Conservation (phyloP, 495 filamentous ascomycete genomes). For the Penicillium flavigenum region DNA sequence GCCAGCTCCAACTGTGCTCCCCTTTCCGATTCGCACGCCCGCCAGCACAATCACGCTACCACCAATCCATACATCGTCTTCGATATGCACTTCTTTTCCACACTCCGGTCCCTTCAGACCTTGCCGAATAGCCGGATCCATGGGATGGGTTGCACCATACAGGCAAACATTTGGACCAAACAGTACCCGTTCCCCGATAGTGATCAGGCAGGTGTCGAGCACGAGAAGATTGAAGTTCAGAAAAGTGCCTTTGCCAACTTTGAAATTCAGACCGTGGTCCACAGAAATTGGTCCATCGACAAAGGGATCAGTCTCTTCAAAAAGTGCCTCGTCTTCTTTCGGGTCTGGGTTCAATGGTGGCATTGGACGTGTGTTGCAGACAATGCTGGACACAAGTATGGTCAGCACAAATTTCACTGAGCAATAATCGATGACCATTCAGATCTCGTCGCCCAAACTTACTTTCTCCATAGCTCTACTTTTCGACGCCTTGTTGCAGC, state of each 20-base stretch:
- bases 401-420: neutral
- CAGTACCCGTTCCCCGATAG: constrained; percentile 72
- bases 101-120: constrained; percentile 70
- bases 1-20: constrained; percentile 72
- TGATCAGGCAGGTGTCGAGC: constrained; percentile 74
- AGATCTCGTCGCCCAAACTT: constrained; percentile 26
- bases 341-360: constrained; percentile 51
- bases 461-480: constrained; percentile 71
- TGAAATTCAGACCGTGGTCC: constrained; percentile 75
- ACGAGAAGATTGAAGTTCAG: constrained; percentile 72
- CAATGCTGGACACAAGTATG: constrained; percentile 42
- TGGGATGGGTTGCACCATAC: constrained; percentile 68
- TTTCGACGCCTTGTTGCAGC: constrained; percentile 52
- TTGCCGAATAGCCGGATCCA: constrained; percentile 65
- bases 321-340: constrained; percentile 57
- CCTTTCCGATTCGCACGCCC: constrained; percentile 31
- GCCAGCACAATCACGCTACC: constrained; percentile 43
- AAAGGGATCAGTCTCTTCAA: constrained; percentile 58
- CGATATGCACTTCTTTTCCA: constrained; percentile 65
- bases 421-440: neutral
- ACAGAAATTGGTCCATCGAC: constrained; percentile 65
- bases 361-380: constrained; percentile 58
- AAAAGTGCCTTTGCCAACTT: constrained; percentile 63
- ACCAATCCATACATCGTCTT: constrained; percentile 83
- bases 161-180: constrained; percentile 73